Percentiles rank a stretch among this genome's conserved stretches.
phyloP scores from a whole-genome alignment of 2,329 filamentous ascomycete species.

The Paecilomyces niveus region DNA sequence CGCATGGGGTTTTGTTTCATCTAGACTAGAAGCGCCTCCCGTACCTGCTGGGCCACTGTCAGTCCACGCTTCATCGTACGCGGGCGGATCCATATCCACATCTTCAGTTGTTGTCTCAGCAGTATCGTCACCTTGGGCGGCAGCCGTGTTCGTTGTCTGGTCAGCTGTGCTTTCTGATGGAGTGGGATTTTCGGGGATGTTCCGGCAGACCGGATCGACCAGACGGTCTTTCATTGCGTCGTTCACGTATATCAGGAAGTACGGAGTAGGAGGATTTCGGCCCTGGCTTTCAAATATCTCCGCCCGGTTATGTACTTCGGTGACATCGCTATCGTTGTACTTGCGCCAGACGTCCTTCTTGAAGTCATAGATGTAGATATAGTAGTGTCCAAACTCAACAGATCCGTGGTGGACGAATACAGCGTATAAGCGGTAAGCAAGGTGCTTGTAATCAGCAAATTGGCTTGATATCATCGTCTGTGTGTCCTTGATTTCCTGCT shows the following conservation, averaged over 20 bases:
- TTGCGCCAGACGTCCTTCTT: conserved; percentile 74
- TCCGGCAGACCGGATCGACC: conserved; percentile 50
- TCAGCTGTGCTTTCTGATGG: background rate
- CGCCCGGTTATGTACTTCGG: conserved; percentile 55
- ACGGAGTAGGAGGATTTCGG: conserved; percentile 64
- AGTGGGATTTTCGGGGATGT: conserved; percentile 22
- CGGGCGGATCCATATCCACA: conserved; percentile 21
- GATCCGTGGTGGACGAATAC: conserved; percentile 79
- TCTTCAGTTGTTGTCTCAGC: conserved; percentile 11
- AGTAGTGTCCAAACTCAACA: conserved; percentile 78
- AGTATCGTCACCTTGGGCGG: conserved; percentile 8
- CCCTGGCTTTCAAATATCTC: conserved; percentile 64
- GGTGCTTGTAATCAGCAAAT: conserved; percentile 56
- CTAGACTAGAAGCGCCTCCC: conserved; percentile 11
- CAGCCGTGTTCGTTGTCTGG: conserved; percentile 6
- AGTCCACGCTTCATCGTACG: conserved; percentile 20
- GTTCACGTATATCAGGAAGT: conserved; percentile 76
- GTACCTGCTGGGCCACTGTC: conserved; percentile 20
- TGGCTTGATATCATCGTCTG: conserved; percentile 47
- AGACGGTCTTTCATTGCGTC: conserved; percentile 56
- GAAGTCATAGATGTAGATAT: conserved; percentile 94
- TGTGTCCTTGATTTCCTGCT: conserved; percentile 43
- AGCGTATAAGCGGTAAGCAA: conserved; percentile 78
- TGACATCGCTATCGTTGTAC: conserved; percentile 86
- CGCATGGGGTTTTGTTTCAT: conserved; percentile 2